Base-by-base conservation (phyloP, 805 yeast species). In the Schwanniomyces pseudopolymorphus region DNA sequence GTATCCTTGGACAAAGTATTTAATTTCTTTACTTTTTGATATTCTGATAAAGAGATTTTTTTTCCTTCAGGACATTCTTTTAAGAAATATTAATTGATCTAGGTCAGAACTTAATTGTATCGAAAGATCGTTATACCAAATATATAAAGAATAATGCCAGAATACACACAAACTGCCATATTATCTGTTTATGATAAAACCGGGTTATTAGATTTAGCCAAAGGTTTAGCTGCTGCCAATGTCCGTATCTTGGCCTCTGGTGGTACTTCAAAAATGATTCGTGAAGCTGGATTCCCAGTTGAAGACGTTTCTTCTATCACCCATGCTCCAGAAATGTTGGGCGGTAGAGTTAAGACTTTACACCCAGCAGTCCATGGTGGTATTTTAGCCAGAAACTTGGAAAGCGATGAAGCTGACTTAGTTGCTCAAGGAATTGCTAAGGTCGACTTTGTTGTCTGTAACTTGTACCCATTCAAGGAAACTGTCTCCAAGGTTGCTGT, bases 361-460 rank as follows among this genome's bases (percentile, higher is more conserved):
- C 99, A 94, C 68, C 99, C 99, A 35, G 99, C 98, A 25, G 97
- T 94, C 51, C 99, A 94, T 69, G 99, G 96, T 60, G 96, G 96
- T 69, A 94, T 94, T 61, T 80, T 94, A 57, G 98, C 99, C 43
- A 84, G 98, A 75, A 82, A 94, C 73, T 79, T 89, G 67, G 96
- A 87, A 58, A 77, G 87, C 53, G 99, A 94, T 71, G 95, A 90
- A 71, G 74, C 82, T 59, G 99, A 94, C 67, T 82, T 94, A 64
- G 78, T 79, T 43, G 86, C 83, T 43, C 97, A 92, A 74, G 85
- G 91, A 50, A 94, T 94, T 64, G 96, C 88, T 59, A 94, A 91
- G 72, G 97, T 94, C 54, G 99, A 94, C 76, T 89, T 77, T 61
- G 99, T 94, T 44, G 97, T 94, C 45, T 94, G 99, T 78, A 94